These are phyloP conservation scores for Dactylellina parvicollis DNA, from an alignment of 2,329 filamentous ascomycete genomes.

Conservation along the genomic window DNA sequence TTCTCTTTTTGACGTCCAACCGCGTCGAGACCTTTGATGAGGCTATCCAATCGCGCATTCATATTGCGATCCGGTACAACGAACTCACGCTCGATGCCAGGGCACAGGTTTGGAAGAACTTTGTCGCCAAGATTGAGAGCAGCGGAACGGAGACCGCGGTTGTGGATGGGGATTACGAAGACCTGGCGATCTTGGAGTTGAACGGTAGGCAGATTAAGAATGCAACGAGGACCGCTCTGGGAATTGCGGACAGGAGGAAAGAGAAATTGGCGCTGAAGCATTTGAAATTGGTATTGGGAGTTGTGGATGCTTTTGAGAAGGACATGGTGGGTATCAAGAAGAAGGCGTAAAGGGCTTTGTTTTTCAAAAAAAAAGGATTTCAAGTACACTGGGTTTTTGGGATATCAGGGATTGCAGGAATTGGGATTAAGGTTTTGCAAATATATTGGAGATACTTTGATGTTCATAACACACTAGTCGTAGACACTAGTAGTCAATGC, in stretches of 20 bases:
- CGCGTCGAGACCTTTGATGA: slow-evolving; percentile 62
- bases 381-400: neutral
- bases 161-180: slow-evolving; percentile 36
- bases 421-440: neutral
- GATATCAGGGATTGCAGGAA: neutral
- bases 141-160: slow-evolving; percentile 44
- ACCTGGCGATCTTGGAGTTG: slow-evolving; percentile 54
- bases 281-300: slow-evolving; percentile 57
- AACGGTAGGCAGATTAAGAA: slow-evolving; percentile 61
- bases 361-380: too few species aligned
- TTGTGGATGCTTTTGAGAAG: slow-evolving; percentile 56
- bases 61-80: slow-evolving; percentile 60
- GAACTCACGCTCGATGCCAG: slow-evolving; percentile 56
- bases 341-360: neutral
- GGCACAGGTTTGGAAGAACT: slow-evolving; percentile 59
- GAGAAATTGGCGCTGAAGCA: slow-evolving; percentile 56
- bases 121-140: slow-evolving; percentile 55
- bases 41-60: slow-evolving; percentile 61
- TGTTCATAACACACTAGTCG: too few species aligned
- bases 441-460: neutral
- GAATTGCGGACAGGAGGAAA: slow-evolving; percentile 56
- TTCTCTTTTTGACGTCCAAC: slow-evolving; percentile 64
- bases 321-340: slow-evolving; percentile 23
- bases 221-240: slow-evolving; percentile 58
- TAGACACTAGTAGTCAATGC: too few species aligned